Percentiles rank a stretch among this genome's conserved stretches.
Conservation (phyloP, 805 yeast genomes). For the Sungouiella blattae region DNA sequence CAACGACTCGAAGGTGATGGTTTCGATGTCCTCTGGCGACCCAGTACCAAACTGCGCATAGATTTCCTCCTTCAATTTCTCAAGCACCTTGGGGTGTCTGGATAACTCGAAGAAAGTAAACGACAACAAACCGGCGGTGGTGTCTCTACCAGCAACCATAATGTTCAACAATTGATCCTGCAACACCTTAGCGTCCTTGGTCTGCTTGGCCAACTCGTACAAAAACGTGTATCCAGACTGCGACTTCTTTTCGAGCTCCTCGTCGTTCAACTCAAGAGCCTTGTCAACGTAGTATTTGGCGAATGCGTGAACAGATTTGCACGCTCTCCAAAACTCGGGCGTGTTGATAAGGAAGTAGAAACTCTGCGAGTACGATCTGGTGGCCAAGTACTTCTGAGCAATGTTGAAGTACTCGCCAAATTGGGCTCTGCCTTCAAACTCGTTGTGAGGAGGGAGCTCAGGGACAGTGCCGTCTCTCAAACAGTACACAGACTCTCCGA, state of each 20-base stretch:
- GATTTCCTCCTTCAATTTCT: constrained; percentile 29
- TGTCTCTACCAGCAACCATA: constrained; percentile 42
- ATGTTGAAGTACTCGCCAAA: constrained; percentile 35
- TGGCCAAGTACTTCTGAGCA: constrained; percentile 29
- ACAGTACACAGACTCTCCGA: constrained; percentile 36
- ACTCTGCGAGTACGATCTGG: constrained; percentile 30
- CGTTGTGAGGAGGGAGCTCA: constrained; percentile 13
- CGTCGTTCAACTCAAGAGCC: constrained; percentile 14
- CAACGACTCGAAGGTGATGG: constrained; percentile 35
- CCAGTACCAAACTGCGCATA: constrained; percentile 30
- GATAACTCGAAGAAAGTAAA: constrained; percentile 33
- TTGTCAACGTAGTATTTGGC: constrained; percentile 15
- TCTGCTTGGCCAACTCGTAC: constrained; percentile 37
- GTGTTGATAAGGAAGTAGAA: constrained; percentile 25
- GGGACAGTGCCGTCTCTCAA: constrained; percentile 31
- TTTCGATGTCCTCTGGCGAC: constrained; percentile 23
- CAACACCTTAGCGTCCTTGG: constrained; percentile 32
- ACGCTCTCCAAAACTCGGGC: constrained; percentile 27
- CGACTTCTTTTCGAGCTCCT: constrained; percentile 13
- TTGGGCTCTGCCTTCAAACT: constrained; percentile 28
- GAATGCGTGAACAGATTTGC: constrained; percentile 23
- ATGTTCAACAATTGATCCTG: constrained; percentile 39
- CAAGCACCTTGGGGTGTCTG: constrained; percentile 29
- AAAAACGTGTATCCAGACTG: constrained; percentile 31
- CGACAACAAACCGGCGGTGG: constrained; percentile 39